Base-by-base conservation (phyloP, 2,329 filamentous ascomycete species). In the Aspergillus tanneri region DNA sequence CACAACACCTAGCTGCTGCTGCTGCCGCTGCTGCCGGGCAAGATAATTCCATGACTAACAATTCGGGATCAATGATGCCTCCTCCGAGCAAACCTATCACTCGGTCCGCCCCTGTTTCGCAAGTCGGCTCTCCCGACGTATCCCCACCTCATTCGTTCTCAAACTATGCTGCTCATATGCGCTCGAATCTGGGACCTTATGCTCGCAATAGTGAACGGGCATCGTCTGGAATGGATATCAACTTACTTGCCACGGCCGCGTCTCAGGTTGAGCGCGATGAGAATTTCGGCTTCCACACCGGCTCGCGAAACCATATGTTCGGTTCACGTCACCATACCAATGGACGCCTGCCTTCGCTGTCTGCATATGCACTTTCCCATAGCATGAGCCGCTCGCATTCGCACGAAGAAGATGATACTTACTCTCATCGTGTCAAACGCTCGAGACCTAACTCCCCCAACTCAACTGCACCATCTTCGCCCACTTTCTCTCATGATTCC, bases 401-500 rank as follows among this genome's bases (percentile, higher is more conserved):
- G 7, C 83, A 88, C 64, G 88, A 89, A 36, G 85, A 83, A 30
- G 74, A 81, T 46, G 86, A 96, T 59, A 86, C 86, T 59, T 92
- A 91, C 68, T 72, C 76, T 42, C 83, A 83, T 41, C 77, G 90
- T 66, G 81, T 87, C 21, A 97, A 97, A 78, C 85, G 90, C 55
- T 97, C 92, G 51, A 79, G 92, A 60, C 92, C 93, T 35, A 93
- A 91, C 69, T 96, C 92, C 27, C 93, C 92, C 44, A 90, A 95
- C 72, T 96, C 91, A 7, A 97, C 92, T 2, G 92, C 92, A 39
- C 93, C 93, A 16, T 95, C 92, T 21, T 97, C 92, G 24, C 92
- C 92, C 21, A 96, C 91, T 3, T 96, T 96, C 70, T 96, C 92
- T 2, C 90, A 96, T 72, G 90, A 96, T 71, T 96, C 92, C 9